These are phyloP conservation scores for Chalaropsis thielavioides DNA, from an alignment of 2,329 filamentous ascomycete species.

Conservation along the genomic window DNA sequence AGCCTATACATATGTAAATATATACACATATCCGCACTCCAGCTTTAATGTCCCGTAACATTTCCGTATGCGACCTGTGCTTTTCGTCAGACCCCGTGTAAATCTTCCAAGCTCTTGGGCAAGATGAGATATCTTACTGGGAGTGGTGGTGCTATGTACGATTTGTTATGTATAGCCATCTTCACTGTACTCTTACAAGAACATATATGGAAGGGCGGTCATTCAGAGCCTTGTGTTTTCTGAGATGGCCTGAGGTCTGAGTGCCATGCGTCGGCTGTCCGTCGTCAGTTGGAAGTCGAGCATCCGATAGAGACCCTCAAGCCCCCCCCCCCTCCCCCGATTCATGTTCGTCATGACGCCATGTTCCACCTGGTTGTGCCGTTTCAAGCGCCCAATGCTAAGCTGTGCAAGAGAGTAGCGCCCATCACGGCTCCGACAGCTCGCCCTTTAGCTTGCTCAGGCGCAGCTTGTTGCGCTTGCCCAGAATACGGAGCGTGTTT, in stretches of 20 bases:
- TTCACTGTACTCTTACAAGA: background rate
- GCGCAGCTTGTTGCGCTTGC: conserved; percentile 52
- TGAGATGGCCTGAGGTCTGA: background rate
- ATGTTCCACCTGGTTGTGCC: background rate
- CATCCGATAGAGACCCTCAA: background rate
- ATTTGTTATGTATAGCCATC: background rate
- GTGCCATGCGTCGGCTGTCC: background rate
- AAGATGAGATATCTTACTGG: background rate
- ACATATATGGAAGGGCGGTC: background rate
- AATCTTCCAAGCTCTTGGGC: background rate
- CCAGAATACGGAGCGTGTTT: conserved; percentile 52
- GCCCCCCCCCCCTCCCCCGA: no score
- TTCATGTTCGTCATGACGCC: background rate
- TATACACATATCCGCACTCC: background rate
- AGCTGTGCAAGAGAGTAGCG: background rate
- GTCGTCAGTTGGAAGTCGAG: background rate
- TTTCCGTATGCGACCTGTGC: background rate
- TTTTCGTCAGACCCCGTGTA: background rate
- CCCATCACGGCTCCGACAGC: background rate
- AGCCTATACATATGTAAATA: background rate
- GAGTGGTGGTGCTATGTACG: no score
- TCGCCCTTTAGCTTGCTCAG: conserved; percentile 35
- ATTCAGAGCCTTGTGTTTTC: background rate
- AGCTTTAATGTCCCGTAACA: background rate
- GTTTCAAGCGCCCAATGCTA: background rate